Percentiles rank a stretch among this genome's conserved stretches.
Evolutionary conservation across 352 stramenopile species (phyloP).

Genomic region (Globisporangium lucens): DNA sequence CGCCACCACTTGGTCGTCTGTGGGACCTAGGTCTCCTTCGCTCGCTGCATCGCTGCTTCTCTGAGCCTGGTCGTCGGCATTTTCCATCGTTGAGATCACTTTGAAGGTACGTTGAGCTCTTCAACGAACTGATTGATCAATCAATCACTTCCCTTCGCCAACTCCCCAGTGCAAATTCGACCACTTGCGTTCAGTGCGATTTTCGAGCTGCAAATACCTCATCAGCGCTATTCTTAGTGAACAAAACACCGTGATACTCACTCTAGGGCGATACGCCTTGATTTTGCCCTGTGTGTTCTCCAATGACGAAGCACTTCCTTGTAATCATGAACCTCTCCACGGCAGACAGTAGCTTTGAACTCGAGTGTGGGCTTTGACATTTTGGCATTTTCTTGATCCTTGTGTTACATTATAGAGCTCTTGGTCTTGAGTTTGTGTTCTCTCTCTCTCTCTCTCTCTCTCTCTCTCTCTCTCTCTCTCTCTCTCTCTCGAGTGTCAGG

Average conservation of each 20-base stretch:
- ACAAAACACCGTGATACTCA: not conserved
- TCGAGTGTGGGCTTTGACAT: not conserved
- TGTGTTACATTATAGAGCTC: conserved; percentile 3
- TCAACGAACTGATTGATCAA: not conserved
- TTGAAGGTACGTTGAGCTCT: not conserved
- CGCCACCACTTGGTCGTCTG: not conserved
- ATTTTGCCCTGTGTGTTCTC: not conserved
- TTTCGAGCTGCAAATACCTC: conserved; percentile 3
- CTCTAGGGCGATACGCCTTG: not conserved
- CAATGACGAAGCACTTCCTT: not conserved
- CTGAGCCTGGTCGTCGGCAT: not conserved
- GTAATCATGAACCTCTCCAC: not conserved
- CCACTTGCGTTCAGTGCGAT: not conserved
- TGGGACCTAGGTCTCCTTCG: not conserved
- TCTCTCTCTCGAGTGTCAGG: not conserved
- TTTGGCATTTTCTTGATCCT: not conserved
- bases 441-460: not conserved
- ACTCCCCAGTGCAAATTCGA: not conserved
- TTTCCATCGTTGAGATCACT: not conserved
- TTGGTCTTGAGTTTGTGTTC: conserved; percentile 4
- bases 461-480: not conserved
- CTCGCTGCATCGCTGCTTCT: not conserved
- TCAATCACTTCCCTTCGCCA: not conserved
- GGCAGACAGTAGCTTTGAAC: not conserved
- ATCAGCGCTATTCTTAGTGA: conserved; percentile 3